Percentiles rank a stretch among this genome's conserved stretches.
phyloP scores from a whole-genome alignment of 148 eudicot genomes.

The Cornus kousa region DNA sequence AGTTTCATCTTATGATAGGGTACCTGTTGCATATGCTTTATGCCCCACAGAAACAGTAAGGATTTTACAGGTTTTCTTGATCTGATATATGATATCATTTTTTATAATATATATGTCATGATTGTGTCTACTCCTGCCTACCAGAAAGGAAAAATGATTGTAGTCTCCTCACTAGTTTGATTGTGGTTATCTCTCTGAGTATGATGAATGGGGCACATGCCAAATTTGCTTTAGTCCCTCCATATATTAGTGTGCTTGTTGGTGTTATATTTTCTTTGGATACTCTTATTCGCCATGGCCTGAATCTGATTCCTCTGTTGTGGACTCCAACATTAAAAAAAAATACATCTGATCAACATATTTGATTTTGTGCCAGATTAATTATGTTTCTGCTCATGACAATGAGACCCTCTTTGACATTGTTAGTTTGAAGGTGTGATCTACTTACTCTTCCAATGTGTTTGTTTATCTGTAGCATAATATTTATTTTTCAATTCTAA shows the following conservation, averaged over 20 bases:
- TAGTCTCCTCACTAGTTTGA: neutral
- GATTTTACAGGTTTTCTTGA: slow-evolving; percentile 1
- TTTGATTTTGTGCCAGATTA: slow-evolving; percentile 48
- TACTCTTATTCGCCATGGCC: neutral
- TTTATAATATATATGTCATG: neutral
- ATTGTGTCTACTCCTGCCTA: neutral
- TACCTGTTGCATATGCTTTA: slow-evolving; percentile 79
- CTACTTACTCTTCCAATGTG: slow-evolving; percentile 6
- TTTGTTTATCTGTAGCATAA: neutral
- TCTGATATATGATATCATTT: neutral
- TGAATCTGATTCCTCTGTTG: neutral
- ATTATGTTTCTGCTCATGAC: slow-evolving; percentile 98
- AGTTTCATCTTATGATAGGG: slow-evolving; percentile 54
- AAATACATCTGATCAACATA: neutral
- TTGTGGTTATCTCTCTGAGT: neutral
- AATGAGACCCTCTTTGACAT: slow-evolving; percentile 94
- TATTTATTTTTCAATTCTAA: slow-evolving; percentile 13
- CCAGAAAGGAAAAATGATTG: neutral
- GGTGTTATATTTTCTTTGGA: neutral
- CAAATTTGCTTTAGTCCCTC: slow-evolving; percentile 1
- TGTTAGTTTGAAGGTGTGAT: slow-evolving; percentile 78
- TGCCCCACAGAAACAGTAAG: slow-evolving; percentile 84
- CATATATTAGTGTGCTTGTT: neutral
- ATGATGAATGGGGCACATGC: no score
- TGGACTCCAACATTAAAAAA: neutral